phyloP scores from a whole-genome alignment of 2,329 filamentous ascomycete species.

The Pseudophaeomoniella oleicola region DNA sequence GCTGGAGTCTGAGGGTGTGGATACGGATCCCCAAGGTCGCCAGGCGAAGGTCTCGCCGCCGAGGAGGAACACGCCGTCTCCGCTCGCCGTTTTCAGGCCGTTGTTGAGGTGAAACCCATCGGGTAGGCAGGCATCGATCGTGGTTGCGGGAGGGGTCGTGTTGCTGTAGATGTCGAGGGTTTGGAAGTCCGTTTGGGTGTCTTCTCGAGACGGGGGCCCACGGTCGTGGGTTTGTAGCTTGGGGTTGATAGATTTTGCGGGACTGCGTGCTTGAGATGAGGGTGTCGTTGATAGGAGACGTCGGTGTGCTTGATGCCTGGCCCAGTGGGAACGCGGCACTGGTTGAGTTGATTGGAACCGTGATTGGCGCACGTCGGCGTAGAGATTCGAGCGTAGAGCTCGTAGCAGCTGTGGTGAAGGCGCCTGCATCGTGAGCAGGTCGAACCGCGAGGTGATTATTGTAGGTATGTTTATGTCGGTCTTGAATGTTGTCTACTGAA shows the following conservation, averaged over 20 bases:
- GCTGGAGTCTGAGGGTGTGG: neutral
- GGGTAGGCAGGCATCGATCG: conserved; percentile 65
- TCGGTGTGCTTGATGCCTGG: conserved; percentile 2
- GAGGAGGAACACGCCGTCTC: conserved; percentile 59
- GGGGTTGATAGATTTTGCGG: no score
- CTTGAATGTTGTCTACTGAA: no score
- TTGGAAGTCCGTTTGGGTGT: conserved; percentile 57
- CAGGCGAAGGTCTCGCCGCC: conserved; percentile 80
- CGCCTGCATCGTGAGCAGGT: neutral
- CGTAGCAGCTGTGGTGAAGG: conserved; percentile 27
- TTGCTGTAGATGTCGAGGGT: conserved; percentile 66
- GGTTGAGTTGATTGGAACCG: conserved; percentile 1
- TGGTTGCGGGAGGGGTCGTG: conserved; percentile 62
- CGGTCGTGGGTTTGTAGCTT: conserved; percentile 37
- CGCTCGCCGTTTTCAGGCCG: conserved; percentile 52
- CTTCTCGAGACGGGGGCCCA: conserved; percentile 45
- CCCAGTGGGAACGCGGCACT: neutral
- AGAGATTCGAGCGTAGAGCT: conserved; percentile 22
- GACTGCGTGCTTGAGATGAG: conserved; percentile 13
- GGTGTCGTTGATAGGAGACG: conserved; percentile 3
- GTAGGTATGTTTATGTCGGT: no score
- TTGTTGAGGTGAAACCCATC: conserved; percentile 82
- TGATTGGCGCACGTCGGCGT: neutral
- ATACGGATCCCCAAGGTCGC: conserved; percentile 54
- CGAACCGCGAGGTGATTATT: no score